A percentile compares a stretch with the other conserved stretches of the same genome.
These are phyloP conservation scores for Yamadazyma nakazawae DNA, from an alignment of 805 yeast species.

Conservation along the genomic window DNA sequence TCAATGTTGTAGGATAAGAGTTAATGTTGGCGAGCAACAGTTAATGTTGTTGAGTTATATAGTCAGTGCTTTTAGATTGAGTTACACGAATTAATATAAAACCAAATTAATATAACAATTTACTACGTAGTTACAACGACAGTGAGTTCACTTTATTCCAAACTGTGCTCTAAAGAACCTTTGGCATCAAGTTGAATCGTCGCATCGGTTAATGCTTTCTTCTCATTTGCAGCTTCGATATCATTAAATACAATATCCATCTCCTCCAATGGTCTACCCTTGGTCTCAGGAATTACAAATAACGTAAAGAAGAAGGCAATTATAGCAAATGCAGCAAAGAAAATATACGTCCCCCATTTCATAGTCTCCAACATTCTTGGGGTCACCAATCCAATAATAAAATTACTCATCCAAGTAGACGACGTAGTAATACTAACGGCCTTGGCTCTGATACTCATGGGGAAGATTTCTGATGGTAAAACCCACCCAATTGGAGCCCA, in stretches of 20 bases:
- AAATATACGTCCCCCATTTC: conserved; percentile 27
- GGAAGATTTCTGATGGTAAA: conserved; percentile 37
- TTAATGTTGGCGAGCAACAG: too few relatives aligned
- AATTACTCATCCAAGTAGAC: conserved; percentile 37
- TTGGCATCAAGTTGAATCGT: not conserved
- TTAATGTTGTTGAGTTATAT: too few relatives aligned
- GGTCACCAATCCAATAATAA: conserved; percentile 38
- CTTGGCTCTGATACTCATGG: conserved; percentile 37
- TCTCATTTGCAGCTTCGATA: conserved; percentile 7
- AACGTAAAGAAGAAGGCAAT: conserved; percentile 36
- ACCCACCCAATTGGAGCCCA: conserved; percentile 39
- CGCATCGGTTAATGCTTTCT: conserved; percentile 9
- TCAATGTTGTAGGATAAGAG: too few relatives aligned
- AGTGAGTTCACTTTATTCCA: too few relatives aligned
- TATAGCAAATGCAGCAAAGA: conserved; percentile 20
- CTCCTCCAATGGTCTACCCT: conserved; percentile 72
- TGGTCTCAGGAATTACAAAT: conserved; percentile 62
- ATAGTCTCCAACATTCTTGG: conserved; percentile 23
- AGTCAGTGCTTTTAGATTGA: too few relatives aligned
- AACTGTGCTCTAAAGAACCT: not conserved
- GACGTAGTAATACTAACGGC: conserved; percentile 38
- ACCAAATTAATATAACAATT: too few relatives aligned
- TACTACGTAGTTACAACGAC: too few relatives aligned
- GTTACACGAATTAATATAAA: too few relatives aligned
- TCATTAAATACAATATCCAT: conserved; percentile 43